Evolutionary conservation across 805 yeast species (phyloP), one percentile per base, ranked within the genome.

Genomic region (Starmerella stigmatis): DNA sequence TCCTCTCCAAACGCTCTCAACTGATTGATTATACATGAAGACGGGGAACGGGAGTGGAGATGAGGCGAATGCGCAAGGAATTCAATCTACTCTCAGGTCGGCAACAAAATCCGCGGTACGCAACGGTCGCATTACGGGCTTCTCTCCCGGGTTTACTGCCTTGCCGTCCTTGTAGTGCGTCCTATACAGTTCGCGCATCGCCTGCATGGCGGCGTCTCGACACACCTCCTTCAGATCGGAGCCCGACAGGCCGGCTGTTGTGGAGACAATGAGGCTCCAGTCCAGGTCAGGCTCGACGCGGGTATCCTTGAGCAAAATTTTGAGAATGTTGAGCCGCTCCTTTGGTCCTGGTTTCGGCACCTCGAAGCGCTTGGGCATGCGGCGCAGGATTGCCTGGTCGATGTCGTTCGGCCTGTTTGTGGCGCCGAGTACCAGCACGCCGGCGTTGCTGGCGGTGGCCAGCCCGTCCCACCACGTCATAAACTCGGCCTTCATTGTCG

Each of bases 381-480:
- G 75, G 64, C 98, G 75, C 65, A 92, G 68, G 58, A 89, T 85
- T 1, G 98, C 98, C 50, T 75, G 73, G 60, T 89, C 98, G 36
- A 89, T 89, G 61, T 89, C 98, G 49, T 75, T 74, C 33, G 92
- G 86, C 52, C 98, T 71, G 61, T 89, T 89, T 0, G 98, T 89
- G 9, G 97, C 97, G 3, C 97, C 98, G 56, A 89, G 73, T 2
- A 89, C 86, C 67, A 89, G 67, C 4, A 92, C 74, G 38, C 94
- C 71, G 2, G 94, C 94, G n/a, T 64, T 61, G 10, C 49, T 48
- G 4, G 50, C 35, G 48, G 79, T 75, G 9, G 82, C 73, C 26
- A 89, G 68, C 0, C 98, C 98, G 62, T 89, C 98, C 97, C 97
- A 89, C 41, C 89, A 67, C 0, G 96, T 86, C 96, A 89, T 89